phyloP scores from a whole-genome alignment of 352 stramenopile genomes.

The Plasmopara halstedii region DNA sequence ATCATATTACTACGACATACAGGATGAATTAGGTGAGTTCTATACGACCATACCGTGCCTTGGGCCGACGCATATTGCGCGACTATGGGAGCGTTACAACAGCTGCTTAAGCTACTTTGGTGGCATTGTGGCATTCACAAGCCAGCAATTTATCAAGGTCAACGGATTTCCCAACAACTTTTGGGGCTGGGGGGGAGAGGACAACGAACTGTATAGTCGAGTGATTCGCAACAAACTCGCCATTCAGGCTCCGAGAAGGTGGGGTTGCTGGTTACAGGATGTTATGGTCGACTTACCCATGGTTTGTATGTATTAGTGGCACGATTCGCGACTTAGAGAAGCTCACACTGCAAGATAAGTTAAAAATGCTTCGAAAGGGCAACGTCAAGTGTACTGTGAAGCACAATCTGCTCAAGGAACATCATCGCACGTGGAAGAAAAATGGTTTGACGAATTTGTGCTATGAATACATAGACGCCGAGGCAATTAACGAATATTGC shows the following conservation, averaged over 20 bases:
- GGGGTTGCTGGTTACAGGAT: background rate
- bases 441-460: constrained; percentile 37
- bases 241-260: constrained; percentile 33
- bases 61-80: constrained; percentile 90
- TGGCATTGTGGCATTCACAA: constrained; percentile 88
- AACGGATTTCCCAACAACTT: constrained; percentile 96
- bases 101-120: constrained; percentile 93
- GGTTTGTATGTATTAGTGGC: constrained; percentile 19
- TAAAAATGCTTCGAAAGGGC: constrained; percentile 26
- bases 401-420: constrained; percentile 41
- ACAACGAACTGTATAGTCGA: constrained; percentile 49
- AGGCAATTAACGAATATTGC: constrained; percentile 29
- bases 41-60: constrained; percentile 63
- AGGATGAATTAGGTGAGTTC: constrained; percentile 64
- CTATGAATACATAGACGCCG: constrained; percentile 38
- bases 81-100: constrained; percentile 91
- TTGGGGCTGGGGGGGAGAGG: constrained; percentile 74
- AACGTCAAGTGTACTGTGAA: constrained; percentile 60
- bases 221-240: constrained; percentile 40
- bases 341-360: constrained; percentile 34
- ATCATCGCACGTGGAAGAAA: constrained; percentile 43
- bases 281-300: background rate
- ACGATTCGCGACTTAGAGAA: constrained; percentile 41
- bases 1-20: too few species aligned
- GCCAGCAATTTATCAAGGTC: constrained; percentile 84